Base-by-base conservation (phyloP, 2,329 filamentous ascomycete genomes). In the Nothophaeocryptopus gaeumannii region DNA sequence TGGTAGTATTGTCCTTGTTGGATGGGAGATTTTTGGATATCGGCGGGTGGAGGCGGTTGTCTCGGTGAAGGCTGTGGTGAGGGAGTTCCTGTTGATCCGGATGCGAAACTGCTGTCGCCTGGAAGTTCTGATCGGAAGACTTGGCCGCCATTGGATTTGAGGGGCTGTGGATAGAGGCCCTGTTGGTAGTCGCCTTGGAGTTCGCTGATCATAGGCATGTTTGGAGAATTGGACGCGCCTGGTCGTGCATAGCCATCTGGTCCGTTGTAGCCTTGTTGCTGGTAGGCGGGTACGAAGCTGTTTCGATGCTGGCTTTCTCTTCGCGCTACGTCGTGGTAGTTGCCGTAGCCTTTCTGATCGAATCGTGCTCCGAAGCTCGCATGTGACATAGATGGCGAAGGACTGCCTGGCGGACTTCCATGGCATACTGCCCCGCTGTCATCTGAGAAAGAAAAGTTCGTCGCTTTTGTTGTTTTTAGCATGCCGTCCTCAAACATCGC, bases 401-500 rank as follows among this genome's bases (percentile, higher is more conserved):
- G 58, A 33, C 58, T 61, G 8, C 43, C 43, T 5, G 59, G 55
- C n/a, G 55, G 45, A 39, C 47, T 58, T 16, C 47, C 44, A 7
- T 51, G 45, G 11, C 45, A 3, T 26, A 26, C 20, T 26, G 20
- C 7, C 20, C 20, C 20, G 20, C 20, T 4, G 20, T 26, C 20
- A 26, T 26, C 20, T 26, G 20, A 26, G 20, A 26, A 26, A 26
- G 20, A 26, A 7, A 26, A 26, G 20, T 26, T 26, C 4, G 20
- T 26, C 2, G 76, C 75, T 57, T 78, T 79, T 54, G 81, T 65
- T 0, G 83, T 86, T 69, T 74, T 81, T 51, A 86, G 72, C 60
- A 73, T 79, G 39, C 83, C 83, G 54, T 84, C 73, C 59, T 85
- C 77, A 62, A 86, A 80, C 82, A 88, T 85, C 47, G 81, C 84